Evolutionary conservation across 805 yeast species (phyloP), one percentile per base, ranked within the genome.

Genomic region (Barnettozyma sp.): DNA sequence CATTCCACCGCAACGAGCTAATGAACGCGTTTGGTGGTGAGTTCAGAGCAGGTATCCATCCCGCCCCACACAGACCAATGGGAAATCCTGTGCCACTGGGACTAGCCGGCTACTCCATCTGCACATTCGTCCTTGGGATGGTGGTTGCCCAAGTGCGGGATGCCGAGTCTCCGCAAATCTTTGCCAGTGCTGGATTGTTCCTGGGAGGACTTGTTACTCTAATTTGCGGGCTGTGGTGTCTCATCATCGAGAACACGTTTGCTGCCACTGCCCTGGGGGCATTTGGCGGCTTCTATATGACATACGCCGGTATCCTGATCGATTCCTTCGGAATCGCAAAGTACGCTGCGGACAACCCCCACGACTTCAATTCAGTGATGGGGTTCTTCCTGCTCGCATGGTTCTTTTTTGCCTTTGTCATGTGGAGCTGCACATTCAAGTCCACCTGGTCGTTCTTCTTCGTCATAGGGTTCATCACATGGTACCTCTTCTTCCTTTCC

Each of bases 221-320:
- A 4, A 57, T 71, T 26, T 69, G 70, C 25, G 80, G 80, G 4
- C 45, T 71, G 8, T 65, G 75, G 63, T 73, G 75, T 46, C 50
- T 73, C 33, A 43, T 65, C 14, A 48, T 66, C 25, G 76, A 76
- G 32, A 73, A 72, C 52, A 68, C 76, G 1, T 74, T 76, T 66
- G 79, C 74, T 17, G 68, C 68, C 25, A 66, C 75, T 29, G 71
- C 74, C 1, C 63, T 74, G 34, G 56, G 65, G 19, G 65, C 69
- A 50, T 74, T 66, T 55, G 79, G 78, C 17, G 71, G 75, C 1
- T 74, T 73, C 50, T 74, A 76, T 71, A 54, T 69, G 35, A 59
- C 70, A 4, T 73, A 62, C 47, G 71, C 71, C 3, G 66, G 68
- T 36, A 56, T 73, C 6, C 50, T 63, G 36, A 63, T 69, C 41